Evolutionary conservation across 2,329 filamentous ascomycete genomes (phyloP).

Genomic region (Ascochyta rabiei): DNA sequence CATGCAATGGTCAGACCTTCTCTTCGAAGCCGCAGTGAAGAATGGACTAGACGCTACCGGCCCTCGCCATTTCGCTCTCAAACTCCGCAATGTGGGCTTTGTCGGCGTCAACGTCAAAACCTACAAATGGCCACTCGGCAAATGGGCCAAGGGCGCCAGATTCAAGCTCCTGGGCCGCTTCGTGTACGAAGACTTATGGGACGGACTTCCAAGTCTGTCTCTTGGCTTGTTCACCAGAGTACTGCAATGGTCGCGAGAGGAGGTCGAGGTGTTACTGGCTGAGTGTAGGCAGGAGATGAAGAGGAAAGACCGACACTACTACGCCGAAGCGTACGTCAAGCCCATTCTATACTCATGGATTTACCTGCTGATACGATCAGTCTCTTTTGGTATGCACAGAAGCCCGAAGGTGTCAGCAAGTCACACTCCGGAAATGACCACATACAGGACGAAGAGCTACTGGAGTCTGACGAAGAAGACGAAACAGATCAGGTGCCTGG

Average conservation of each 20-base stretch:
- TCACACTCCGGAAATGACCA: slow-evolving; percentile 8
- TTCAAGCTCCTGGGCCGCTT: slow-evolving; percentile 37
- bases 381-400: slow-evolving; percentile 35
- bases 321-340: slow-evolving; percentile 32
- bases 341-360: neutral
- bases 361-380: slow-evolving; percentile 18
- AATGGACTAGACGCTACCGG: slow-evolving; percentile 49
- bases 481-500: neutral
- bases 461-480: slow-evolving; percentile 33
- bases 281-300: slow-evolving; percentile 36
- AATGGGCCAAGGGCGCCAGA: slow-evolving; percentile 40
- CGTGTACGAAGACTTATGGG: slow-evolving; percentile 35
- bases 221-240: slow-evolving; percentile 39
- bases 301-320: slow-evolving; percentile 35
- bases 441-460: slow-evolving; percentile 27
- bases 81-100: slow-evolving; percentile 35
- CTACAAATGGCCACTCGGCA: slow-evolving; percentile 42
- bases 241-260: slow-evolving; percentile 34
- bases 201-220: slow-evolving; percentile 34
- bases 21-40: slow-evolving; percentile 31
- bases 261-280: slow-evolving; percentile 37
- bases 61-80: slow-evolving; percentile 46
- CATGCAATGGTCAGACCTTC: slow-evolving; percentile 34
- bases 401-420: slow-evolving; percentile 16
- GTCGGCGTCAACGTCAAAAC: slow-evolving; percentile 33